Evolutionary conservation across 169 alveolate species (phyloP).

Genomic region (Besnoitia besnoiti): DNA sequence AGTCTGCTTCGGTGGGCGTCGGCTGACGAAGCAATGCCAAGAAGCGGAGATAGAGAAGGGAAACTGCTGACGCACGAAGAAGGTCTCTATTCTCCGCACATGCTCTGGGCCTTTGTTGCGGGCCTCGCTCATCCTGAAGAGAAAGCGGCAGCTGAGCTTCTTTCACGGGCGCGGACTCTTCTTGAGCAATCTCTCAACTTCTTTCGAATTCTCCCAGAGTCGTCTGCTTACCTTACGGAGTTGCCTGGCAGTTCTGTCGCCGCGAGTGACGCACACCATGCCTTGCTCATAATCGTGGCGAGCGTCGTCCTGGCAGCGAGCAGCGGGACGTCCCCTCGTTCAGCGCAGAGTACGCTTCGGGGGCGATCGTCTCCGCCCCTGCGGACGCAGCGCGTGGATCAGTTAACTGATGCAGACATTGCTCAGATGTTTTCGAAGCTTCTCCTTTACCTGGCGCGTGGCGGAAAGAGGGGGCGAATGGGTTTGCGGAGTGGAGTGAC

Average conservation of each 20-base stretch:
- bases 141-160: neutral
- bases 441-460: neutral
- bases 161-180: neutral
- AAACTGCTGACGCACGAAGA: too few relatives aligned
- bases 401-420: neutral
- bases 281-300: neutral
- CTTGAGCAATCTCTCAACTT: neutral
- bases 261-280: neutral
- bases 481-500: neutral
- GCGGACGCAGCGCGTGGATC: too few relatives aligned
- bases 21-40: neutral
- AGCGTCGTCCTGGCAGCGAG: neutral
- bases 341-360: too few relatives aligned
- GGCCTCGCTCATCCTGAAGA: neutral
- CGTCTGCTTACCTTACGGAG: neutral
- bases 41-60: too few relatives aligned
- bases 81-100: neutral
- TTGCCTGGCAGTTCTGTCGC: neutral
- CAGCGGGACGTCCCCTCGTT: neutral
- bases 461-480: neutral
- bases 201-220: neutral
- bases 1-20: neutral
- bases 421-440: neutral
- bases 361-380: too few relatives aligned
- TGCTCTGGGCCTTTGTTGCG: neutral